Evolutionary conservation across 1,284 basidiomycete species (phyloP).

Genomic region (Sutorius eximius): DNA sequence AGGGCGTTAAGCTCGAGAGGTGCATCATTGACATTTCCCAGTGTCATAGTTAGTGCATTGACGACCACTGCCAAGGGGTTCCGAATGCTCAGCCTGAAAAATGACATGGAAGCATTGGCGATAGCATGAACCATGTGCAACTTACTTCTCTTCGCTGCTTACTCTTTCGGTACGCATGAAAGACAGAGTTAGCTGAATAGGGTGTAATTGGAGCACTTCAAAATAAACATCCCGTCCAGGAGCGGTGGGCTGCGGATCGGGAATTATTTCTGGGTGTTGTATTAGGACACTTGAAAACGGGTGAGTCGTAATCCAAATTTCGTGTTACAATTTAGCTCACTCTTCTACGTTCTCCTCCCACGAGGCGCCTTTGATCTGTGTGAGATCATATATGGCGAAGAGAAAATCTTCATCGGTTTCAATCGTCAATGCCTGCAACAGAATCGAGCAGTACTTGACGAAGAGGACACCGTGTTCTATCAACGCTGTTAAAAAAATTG

Average conservation of each 20-base stretch:
- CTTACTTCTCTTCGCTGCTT: constrained; percentile 90
- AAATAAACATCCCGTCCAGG: constrained; percentile 88
- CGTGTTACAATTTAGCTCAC: constrained; percentile 45
- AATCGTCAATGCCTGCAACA: constrained; percentile 93
- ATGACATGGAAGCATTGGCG: constrained; percentile 8
- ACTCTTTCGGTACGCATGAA: constrained; percentile 97
- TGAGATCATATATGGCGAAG: constrained; percentile 90
- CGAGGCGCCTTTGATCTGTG: constrained; percentile 86
- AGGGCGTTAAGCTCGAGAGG: constrained; percentile 95
- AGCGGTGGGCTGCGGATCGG: constrained; percentile 71
- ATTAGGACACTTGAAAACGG: constrained; percentile 67
- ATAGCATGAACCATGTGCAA: constrained; percentile 8
- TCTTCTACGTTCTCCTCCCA: constrained; percentile 81
- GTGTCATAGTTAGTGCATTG: constrained; percentile 94
- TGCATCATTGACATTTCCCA: constrained; percentile 97
- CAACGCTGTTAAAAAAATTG: neutral
- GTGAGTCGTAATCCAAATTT: constrained; percentile 6
- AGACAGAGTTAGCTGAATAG: constrained; percentile 88
- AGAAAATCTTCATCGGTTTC: constrained; percentile 97
- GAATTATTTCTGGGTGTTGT: constrained; percentile 72
- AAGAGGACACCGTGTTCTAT: constrained; percentile 94
- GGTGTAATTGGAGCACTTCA: constrained; percentile 96
- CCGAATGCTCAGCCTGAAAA: constrained; percentile 69
- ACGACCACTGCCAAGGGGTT: constrained; percentile 94
- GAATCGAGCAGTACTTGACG: constrained; percentile 94